Evolutionary conservation across 176 grass and related monocot species (phyloP).

Genomic region (Puya raimondii): DNA sequence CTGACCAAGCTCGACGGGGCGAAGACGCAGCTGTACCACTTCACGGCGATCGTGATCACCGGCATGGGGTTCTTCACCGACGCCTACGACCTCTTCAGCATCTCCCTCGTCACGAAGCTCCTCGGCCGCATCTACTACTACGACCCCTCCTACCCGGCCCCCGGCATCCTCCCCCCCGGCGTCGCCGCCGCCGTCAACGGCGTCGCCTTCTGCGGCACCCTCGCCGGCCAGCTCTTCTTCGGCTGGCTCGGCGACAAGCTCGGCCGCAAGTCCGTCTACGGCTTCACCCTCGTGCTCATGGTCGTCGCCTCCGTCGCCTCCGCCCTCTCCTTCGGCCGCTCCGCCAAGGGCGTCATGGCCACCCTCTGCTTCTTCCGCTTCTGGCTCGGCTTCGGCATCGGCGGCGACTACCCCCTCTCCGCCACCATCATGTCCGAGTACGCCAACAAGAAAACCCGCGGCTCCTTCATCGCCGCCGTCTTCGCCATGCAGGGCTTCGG

Average conservation of each 20-base stretch:
- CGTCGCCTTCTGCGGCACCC: conserved; percentile 69
- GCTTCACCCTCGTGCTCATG: conserved; percentile 71
- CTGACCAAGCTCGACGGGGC: conserved; percentile 50
- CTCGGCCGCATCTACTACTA: conserved; percentile 76
- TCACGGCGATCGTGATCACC: conserved; percentile 63
- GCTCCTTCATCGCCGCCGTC: conserved; percentile 52
- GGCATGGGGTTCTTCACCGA: conserved; percentile 93
- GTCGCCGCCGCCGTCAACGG: conserved; percentile 51
- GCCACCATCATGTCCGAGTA: conserved; percentile 77
- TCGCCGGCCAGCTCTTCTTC: conserved; percentile 68
- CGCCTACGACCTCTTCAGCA: conserved; percentile 69
- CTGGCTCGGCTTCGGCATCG: conserved; percentile 74
- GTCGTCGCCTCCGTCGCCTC: conserved; percentile 52
- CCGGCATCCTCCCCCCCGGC: conserved; percentile 48
- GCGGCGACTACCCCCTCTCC: conserved; percentile 61
- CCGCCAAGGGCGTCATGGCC: conserved; percentile 18
- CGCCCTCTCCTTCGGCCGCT: conserved; percentile 39
- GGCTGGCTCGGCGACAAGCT: conserved; percentile 82
- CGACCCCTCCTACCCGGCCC: conserved; percentile 18
- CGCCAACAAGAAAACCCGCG: conserved; percentile 43
- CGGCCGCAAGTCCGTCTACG: conserved; percentile 67
- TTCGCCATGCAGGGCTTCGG: conserved; percentile 68
- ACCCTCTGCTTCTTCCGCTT: conserved; percentile 72
- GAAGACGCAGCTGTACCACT: conserved; percentile 73
- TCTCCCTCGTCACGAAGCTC: conserved; percentile 50